A percentile compares a stretch with the other conserved stretches of the same genome.
Evolutionary conservation across 148 eudicot species (phyloP).

Genomic region (Limonium bicolor): DNA sequence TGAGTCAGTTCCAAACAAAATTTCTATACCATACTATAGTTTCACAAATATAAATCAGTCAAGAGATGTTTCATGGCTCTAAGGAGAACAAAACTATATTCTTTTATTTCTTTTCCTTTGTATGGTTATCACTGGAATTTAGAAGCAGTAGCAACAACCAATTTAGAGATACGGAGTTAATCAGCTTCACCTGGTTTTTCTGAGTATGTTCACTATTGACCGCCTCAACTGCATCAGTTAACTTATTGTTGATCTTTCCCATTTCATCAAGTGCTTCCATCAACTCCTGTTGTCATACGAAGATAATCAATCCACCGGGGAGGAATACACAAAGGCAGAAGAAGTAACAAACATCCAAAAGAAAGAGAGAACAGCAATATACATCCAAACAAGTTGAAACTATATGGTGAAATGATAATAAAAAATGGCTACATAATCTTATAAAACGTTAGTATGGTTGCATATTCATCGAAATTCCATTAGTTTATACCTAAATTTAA

Average conservation of each 20-base stretch:
- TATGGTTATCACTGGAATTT: not conserved
- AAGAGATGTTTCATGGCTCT: no score
- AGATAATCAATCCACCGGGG: no score
- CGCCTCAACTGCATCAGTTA: constrained; percentile 84
- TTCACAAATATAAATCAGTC: no score
- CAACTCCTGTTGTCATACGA: constrained; percentile 39
- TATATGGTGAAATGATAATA: no score
- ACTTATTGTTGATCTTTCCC: constrained; percentile 73
- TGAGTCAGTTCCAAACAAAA: no score
- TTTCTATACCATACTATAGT: no score
- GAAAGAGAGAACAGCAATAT: not conserved
- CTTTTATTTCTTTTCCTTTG: not conserved
- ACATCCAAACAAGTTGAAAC: not conserved
- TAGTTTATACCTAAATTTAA: no score
- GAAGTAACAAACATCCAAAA: no score
- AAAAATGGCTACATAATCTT: no score
- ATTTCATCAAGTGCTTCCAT: constrained; percentile 86
- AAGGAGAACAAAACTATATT: not conserved
- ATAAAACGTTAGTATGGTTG: not conserved
- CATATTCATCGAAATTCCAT: no score
- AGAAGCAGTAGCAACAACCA: not conserved
- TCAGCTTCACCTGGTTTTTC: constrained; percentile 67
- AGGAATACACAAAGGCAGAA: no score
- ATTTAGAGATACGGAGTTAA: not conserved
- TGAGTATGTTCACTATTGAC: constrained; percentile 73